Conservation (phyloP, 345 rosid genomes). For the Moricandia moricandioides region DNA sequence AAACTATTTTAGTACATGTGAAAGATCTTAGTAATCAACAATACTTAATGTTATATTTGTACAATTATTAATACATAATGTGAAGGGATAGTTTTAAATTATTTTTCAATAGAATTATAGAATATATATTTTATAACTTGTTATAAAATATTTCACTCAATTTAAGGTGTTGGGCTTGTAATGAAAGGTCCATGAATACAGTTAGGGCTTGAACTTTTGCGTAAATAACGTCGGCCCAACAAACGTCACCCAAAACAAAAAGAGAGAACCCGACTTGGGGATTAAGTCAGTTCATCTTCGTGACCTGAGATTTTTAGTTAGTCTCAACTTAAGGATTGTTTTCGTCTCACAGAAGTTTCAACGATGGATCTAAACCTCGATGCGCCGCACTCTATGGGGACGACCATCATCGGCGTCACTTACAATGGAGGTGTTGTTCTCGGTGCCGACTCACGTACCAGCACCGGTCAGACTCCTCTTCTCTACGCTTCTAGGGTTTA, state of each 20-base stretch:
- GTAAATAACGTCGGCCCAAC: background rate
- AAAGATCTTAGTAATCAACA: background rate
- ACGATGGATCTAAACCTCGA: constrained; percentile 39
- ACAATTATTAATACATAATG: too few relatives aligned
- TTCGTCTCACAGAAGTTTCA: background rate
- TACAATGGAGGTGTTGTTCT: constrained; percentile 98
- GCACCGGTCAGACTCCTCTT: constrained; percentile 63
- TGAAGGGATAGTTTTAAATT: too few relatives aligned
- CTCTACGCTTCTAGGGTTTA: background rate
- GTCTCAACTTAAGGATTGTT: background rate
- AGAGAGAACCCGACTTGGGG: constrained; percentile 30
- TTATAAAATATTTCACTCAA: background rate
- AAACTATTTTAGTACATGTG: background rate
- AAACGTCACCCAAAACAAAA: background rate
- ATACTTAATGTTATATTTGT: too few relatives aligned
- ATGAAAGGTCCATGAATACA: background rate
- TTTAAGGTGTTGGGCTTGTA: background rate
- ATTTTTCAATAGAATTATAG: too few relatives aligned
- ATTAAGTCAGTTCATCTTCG: constrained; percentile 25
- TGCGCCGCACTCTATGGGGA: constrained; percentile 95
- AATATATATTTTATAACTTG: too few relatives aligned
- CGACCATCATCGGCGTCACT: constrained; percentile 96
- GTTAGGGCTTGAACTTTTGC: background rate
- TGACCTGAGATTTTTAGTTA: background rate
- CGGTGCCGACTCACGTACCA: constrained; percentile 98